Base-by-base conservation (phyloP, 2,329 filamentous ascomycete species). In the Monosporascus sp. region DNA sequence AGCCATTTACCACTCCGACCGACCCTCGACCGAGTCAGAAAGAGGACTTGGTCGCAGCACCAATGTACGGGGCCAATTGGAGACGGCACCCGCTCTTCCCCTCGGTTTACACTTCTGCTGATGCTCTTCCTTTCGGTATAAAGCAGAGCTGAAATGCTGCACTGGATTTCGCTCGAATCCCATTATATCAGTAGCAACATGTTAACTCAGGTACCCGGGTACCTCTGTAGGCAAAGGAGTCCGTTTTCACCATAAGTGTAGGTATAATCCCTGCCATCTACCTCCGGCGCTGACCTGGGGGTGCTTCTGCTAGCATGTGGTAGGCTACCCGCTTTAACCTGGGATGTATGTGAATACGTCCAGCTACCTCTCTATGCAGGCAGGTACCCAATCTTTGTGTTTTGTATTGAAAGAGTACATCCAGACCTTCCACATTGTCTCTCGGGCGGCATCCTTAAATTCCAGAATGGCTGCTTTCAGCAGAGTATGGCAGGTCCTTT, bases 21-120 rank as follows among this genome's bases (percentile, higher is more conserved):
- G 58, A 66, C 62, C 61, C 58, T 62, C 57, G 59, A 60, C 64
- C 63, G 64, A 66, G 65, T 68, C 65, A 66, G 61, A 27, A 27
- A 62, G 62, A 62, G 62, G 61, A 61, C 66, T 57, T 59, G 61
- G 58, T 5, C 11, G 31, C 31, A 35, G 14, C 31, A 14, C 11
- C 31, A 35, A 35, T 14, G 14, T 14, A 35, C 5, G 11, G 31
- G 4, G 31, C 31, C 31, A 35, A 35, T 35, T 14, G 31, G 9
- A 14, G 31, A 35, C 31, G 31, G 31, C 31, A 35, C 14, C 31
- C 9, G 11, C 9, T 14, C 31, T 35, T 11, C 1, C 31, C 9
- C 31, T 14, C 11, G 9, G 11, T 5, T 35, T 35, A 35, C 31
- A 35, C 9, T 14, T 35, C 11, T 35, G 31, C 31, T 5, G 31